Conservation (phyloP, 1,139 yeast genomes). For the Scheffersomyces cryptocercus region DNA sequence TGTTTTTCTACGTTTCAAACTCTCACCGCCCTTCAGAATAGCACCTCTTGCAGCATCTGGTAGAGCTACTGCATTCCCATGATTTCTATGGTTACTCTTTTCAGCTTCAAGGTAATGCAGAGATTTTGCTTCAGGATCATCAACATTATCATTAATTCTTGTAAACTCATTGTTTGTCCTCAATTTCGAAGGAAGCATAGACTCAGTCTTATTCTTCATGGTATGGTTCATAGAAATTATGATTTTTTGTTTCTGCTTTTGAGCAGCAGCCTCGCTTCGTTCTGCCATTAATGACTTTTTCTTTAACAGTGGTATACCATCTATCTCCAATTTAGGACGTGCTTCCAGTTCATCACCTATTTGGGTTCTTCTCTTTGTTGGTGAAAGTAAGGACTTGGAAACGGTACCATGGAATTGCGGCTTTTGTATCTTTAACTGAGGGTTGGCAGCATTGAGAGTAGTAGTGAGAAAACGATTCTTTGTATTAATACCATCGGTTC, state of each 20-base stretch:
- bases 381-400: constrained; percentile 11
- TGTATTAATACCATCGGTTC: constrained; percentile 9
- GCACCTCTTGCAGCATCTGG: constrained; percentile 38
- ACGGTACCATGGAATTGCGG: constrained; percentile 8
- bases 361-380: constrained; percentile 10
- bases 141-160: neutral
- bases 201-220: constrained; percentile 1
- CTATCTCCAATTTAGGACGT: constrained; percentile 15
- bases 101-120: neutral
- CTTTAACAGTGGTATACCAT: constrained; percentile 23
- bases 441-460: constrained; percentile 30
- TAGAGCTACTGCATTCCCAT: constrained; percentile 34
- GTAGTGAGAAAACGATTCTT: constrained; percentile 40
- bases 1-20: constrained; percentile 4
- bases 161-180: neutral
- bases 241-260: constrained; percentile 31
- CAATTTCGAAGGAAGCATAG: neutral
- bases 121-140: neutral
- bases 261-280: constrained; percentile 30
- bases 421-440: constrained; percentile 14
- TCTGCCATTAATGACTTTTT: constrained; percentile 35
- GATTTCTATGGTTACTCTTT: constrained; percentile 1
- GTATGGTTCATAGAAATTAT: constrained; percentile 29
- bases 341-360: constrained; percentile 12
- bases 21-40: constrained; percentile 7